phyloP scores from a whole-genome alignment of 2,329 filamentous ascomycete species.

The Colletotrichum sp. region DNA sequence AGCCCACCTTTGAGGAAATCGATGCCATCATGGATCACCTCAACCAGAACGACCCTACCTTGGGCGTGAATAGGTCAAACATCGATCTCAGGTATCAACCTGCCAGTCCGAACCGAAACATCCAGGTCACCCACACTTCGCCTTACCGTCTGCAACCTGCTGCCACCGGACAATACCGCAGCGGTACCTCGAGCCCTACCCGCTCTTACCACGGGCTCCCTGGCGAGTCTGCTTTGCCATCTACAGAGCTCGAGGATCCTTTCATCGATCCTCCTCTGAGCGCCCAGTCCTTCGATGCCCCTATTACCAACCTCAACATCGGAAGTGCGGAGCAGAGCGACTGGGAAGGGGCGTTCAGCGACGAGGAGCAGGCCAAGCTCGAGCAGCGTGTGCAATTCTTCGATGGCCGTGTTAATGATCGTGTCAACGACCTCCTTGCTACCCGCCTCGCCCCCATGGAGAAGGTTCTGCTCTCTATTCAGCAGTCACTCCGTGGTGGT shows the following conservation, averaged over 20 bases:
- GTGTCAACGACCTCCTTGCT: constrained; percentile 80
- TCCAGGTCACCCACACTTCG: constrained; percentile 49
- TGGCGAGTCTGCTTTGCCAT: constrained; percentile 52
- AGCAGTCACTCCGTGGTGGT: constrained; percentile 67
- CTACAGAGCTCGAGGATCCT: constrained; percentile 65
- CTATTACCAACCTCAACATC: constrained; percentile 67
- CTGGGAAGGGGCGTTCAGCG: constrained; percentile 87
- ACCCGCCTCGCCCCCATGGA: constrained; percentile 82
- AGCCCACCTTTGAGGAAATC: constrained; percentile 78
- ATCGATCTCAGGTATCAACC: constrained; percentile 48
- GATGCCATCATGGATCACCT: constrained; percentile 92
- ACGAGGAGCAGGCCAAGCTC: constrained; percentile 83
- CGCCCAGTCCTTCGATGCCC: constrained; percentile 55
- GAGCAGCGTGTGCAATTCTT: constrained; percentile 86
- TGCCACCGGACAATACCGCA: constrained; percentile 55
- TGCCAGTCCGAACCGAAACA: constrained; percentile 41
- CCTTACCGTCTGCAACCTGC: constrained; percentile 58
- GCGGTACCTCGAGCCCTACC: constrained; percentile 77
- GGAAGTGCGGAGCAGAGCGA: constrained; percentile 77
- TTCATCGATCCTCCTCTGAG: constrained; percentile 58
- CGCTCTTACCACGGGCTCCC: constrained; percentile 54
- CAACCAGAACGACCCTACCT: constrained; percentile 72
- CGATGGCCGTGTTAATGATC: constrained; percentile 84
- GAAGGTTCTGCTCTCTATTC: constrained; percentile 76
- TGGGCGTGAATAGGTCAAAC: constrained; percentile 71